A percentile compares a stretch with the other conserved stretches of the same genome.
These are phyloP conservation scores for Cynanchum wilfordii DNA, from an alignment of 257 asterid genomes.

Conservation along the genomic window DNA sequence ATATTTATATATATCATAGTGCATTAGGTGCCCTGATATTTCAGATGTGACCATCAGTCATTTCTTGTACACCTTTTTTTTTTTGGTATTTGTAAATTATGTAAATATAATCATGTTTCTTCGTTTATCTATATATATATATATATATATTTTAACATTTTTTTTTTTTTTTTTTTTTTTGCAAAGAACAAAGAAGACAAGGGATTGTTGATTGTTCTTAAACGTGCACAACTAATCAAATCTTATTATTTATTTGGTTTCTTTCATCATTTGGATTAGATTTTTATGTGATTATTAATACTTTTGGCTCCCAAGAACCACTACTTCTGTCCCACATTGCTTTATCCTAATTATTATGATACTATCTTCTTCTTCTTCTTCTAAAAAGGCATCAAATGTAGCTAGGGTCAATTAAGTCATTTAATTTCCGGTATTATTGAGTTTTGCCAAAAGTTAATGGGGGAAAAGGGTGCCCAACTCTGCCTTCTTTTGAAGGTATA, in stretches of 20 bases:
- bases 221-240: background rate
- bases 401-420: background rate
- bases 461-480: background rate
- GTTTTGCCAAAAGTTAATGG: background rate
- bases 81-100: too few species aligned
- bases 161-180: background rate
- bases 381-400: background rate
- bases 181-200: background rate
- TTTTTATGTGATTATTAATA: background rate
- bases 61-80: background rate
- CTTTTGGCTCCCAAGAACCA: background rate
- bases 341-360: background rate
- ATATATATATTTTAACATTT: too few species aligned
- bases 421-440: background rate
- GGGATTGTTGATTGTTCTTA: background rate
- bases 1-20: background rate
- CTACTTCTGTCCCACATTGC: constrained; percentile 13
- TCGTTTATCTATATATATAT: too few species aligned
- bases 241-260: background rate
- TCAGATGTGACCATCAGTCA: background rate
- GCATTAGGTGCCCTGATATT: background rate
- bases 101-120: background rate
- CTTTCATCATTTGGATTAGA: constrained; percentile 6
- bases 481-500: background rate
- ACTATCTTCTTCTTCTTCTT: background rate